phyloP scores from a whole-genome alignment of 495 filamentous ascomycete species.

The Coniosporium apollinis region DNA sequence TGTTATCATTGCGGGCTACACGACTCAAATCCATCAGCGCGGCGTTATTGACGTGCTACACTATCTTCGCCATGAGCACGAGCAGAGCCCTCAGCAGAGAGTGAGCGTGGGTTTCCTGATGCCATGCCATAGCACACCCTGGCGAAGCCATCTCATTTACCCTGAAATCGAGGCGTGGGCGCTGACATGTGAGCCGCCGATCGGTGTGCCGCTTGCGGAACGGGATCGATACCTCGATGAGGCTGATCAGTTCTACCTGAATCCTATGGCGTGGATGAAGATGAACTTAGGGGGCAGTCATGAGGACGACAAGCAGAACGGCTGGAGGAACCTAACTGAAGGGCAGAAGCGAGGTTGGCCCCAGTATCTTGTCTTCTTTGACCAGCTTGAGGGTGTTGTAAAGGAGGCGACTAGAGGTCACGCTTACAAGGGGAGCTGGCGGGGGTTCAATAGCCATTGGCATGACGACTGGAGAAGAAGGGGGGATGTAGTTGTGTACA shows the following conservation, averaged over 20 bases:
- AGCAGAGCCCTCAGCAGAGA: conserved; percentile 17
- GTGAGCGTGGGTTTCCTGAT: conserved; percentile 81
- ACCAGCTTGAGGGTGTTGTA: conserved; percentile 39
- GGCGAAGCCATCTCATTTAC: conserved; percentile 73
- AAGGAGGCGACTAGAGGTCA: conserved; percentile 32
- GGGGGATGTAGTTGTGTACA: conserved; percentile 83
- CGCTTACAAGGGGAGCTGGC: conserved; percentile 50
- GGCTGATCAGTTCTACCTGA: conserved; percentile 73
- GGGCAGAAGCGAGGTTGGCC: conserved; percentile 36
- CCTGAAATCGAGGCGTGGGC: conserved; percentile 67
- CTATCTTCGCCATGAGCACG: conserved; percentile 58
- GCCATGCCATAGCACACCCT: conserved; percentile 95
- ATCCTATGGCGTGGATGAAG: conserved; percentile 44
- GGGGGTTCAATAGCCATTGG: conserved; percentile 61
- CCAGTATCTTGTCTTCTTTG: conserved; percentile 48
- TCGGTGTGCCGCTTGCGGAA: conserved; percentile 40
- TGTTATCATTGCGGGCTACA: conserved; percentile 54
- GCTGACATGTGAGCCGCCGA: conserved; percentile 76
- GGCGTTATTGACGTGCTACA: conserved; percentile 54
- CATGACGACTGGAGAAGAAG: conserved; percentile 75
- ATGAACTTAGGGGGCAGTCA: conserved; percentile 20
- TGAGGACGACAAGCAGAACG: conserved; percentile 19
- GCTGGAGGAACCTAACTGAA: neutral
- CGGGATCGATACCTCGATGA: conserved; percentile 63
- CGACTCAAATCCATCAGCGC: conserved; percentile 58